These are phyloP conservation scores for Limtongia smithiae DNA, from an alignment of 805 yeast genomes.

Conservation along the genomic window DNA sequence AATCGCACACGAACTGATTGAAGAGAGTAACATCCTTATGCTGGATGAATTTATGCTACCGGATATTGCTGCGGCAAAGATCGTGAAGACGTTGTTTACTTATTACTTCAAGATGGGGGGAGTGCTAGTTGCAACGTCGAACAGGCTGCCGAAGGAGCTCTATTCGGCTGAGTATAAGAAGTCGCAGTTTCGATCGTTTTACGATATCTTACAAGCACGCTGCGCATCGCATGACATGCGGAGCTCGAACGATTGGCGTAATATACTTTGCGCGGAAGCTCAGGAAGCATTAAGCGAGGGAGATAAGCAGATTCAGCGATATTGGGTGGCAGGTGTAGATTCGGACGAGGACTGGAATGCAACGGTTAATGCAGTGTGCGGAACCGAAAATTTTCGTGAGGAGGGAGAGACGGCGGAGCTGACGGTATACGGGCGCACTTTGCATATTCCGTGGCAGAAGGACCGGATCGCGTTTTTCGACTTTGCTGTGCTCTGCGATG, in stretches of 20 bases:
- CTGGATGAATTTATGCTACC: conserved; percentile 76
- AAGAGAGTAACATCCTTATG: conserved; percentile 54
- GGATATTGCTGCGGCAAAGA: conserved; percentile 69
- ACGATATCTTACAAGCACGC: conserved; percentile 52
- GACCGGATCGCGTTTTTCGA: conserved; percentile 48
- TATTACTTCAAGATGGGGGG: conserved; percentile 73
- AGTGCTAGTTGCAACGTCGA: conserved; percentile 69
- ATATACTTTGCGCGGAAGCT: conserved; percentile 34
- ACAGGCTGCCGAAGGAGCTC: conserved; percentile 64
- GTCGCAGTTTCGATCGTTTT: conserved; percentile 55
- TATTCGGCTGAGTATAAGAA: conserved; percentile 64
- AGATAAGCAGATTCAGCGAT: conserved; percentile 1
- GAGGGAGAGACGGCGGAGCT: conserved; percentile 34
- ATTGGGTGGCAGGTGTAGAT: conserved; percentile 6
- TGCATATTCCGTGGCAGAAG: conserved; percentile 46
- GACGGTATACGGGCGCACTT: conserved; percentile 54
- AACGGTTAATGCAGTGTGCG: conserved; percentile 2
- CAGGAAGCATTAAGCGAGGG: not conserved
- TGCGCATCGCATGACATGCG: conserved; percentile 64
- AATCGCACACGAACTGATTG: conserved; percentile 61
- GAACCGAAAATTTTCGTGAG: not conserved
- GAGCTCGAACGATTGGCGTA: conserved; percentile 55
- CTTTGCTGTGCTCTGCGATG: conserved; percentile 54
- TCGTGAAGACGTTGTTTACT: conserved; percentile 59
- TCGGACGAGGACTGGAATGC: conserved; percentile 23